These are phyloP conservation scores for Aspergillus sp. DNA, from an alignment of 2,329 filamentous ascomycete species.

Conservation along the genomic window DNA sequence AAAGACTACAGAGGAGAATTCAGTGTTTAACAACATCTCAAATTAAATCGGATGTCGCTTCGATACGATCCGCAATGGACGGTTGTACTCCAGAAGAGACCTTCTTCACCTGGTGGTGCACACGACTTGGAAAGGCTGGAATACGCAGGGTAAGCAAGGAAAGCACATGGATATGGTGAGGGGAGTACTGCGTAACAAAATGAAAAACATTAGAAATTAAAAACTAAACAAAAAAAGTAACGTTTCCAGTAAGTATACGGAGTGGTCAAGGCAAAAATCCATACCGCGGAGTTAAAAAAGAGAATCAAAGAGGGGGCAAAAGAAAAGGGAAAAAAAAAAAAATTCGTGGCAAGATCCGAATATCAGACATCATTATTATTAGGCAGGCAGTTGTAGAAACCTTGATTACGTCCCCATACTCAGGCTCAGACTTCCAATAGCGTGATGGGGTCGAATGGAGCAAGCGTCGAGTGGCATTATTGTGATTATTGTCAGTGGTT, in stretches of 20 bases:
- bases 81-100: not conserved
- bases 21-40: not conserved
- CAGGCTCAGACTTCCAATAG: constrained; percentile 3
- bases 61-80: not conserved
- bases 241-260: too few species aligned
- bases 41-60: not conserved
- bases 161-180: too few species aligned
- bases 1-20: too few species aligned
- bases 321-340: not conserved
- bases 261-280: too few species aligned
- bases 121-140: too few species aligned
- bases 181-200: too few species aligned
- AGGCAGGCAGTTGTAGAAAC: not conserved
- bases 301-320: too few species aligned
- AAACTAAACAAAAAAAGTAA: too few species aligned
- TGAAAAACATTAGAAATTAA: too few species aligned
- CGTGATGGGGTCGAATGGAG: constrained; percentile 3
- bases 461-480: constrained; percentile 3
- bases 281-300: too few species aligned
- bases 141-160: too few species aligned
- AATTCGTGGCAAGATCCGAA: not conserved
- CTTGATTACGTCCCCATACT: not conserved
- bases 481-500: constrained; percentile 1
- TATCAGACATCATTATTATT: not conserved
- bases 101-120: not conserved